A percentile compares a stretch with the other conserved stretches of the same genome.
Evolutionary conservation across 1,284 basidiomycete genomes (phyloP).

Genomic region (Cutaneotrichosporon arboriforme): DNA sequence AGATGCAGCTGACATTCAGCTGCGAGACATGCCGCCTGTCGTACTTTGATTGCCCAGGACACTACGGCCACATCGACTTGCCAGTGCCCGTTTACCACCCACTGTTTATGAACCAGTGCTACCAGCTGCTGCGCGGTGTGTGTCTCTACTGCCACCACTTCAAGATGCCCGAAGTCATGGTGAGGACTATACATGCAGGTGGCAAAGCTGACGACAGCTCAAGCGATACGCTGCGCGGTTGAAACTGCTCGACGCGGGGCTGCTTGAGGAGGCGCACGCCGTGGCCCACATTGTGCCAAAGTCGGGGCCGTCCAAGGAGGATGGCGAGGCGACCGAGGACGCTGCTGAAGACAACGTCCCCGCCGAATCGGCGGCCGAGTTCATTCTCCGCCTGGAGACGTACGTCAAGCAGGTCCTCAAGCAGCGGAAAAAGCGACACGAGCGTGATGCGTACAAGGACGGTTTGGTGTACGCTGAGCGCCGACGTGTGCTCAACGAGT

Average conservation of each 20-base stretch:
- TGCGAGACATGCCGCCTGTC: conserved; percentile 89
- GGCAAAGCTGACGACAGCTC: conserved; percentile 52
- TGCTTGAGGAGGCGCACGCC: conserved; percentile 73
- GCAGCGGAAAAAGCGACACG: conserved; percentile 54
- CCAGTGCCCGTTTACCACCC: conserved; percentile 95
- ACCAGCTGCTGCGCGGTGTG: conserved; percentile 78
- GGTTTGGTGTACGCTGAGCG: conserved; percentile 79
- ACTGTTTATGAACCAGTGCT: conserved; percentile 90
- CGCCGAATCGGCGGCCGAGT: conserved; percentile 57
- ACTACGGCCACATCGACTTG: conserved; percentile 80
- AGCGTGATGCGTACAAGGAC: conserved; percentile 82
- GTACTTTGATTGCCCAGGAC: conserved; percentile 92
- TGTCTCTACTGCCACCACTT: conserved; percentile 96
- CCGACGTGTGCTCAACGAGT: conserved; percentile 75
- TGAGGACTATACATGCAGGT: conserved; percentile 49
- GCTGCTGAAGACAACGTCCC: conserved; percentile 43
- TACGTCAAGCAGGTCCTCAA: conserved; percentile 65
- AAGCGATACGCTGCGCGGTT: conserved; percentile 81
- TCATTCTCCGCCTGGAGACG: conserved; percentile 63
- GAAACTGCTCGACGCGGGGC: conserved; percentile 81
- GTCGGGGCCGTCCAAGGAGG: conserved; percentile 37
- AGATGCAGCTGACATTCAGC: conserved; percentile 49
- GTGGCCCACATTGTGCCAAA: conserved; percentile 59
- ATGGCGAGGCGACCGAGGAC: conserved; percentile 47
- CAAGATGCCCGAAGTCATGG: conserved; percentile 70